Evolutionary conservation across 2,329 filamentous ascomycete species (phyloP).

Genomic region (Zasmidium citrigriseum): DNA sequence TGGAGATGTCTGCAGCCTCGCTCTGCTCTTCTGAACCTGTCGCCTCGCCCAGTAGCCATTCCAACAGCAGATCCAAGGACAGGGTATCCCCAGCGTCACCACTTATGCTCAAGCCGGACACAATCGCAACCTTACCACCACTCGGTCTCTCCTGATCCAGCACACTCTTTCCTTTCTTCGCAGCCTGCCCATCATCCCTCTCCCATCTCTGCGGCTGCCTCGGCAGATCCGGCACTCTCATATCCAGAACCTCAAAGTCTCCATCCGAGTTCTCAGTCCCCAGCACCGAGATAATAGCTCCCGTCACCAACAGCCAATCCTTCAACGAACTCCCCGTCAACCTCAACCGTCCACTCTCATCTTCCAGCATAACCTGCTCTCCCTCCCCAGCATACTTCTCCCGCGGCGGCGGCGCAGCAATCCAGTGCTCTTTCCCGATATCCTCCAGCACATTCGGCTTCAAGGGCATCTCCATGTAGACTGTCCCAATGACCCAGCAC

Average conservation of each 20-base stretch:
- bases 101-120: conserved; percentile 85
- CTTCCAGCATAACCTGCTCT: conserved; percentile 77
- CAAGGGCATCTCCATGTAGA: conserved; percentile 95
- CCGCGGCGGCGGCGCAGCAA: conserved; percentile 74
- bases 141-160: conserved; percentile 44
- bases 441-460: conserved; percentile 97
- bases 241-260: conserved; percentile 87
- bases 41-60: conserved; percentile 85
- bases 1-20: conserved; percentile 68
- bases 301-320: conserved; percentile 77
- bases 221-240: conserved; percentile 84
- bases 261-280: conserved; percentile 91
- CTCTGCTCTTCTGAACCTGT: conserved; percentile 62
- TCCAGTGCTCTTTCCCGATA: conserved; percentile 93
- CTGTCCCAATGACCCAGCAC: conserved; percentile 91
- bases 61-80: conserved; percentile 73
- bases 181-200: conserved; percentile 54
- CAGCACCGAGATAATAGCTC: conserved; percentile 90
- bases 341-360: conserved; percentile 86
- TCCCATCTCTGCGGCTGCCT: conserved; percentile 81
- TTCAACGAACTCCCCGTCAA: conserved; percentile 72
- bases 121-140: conserved; percentile 75
- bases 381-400: conserved; percentile 54
- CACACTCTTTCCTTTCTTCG: conserved; percentile 39
- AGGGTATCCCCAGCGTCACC: conserved; percentile 74